Evolutionary conservation across 495 filamentous ascomycete species (phyloP), one percentile per base, ranked within the genome.

Genomic region (Saxispiralis lemnorum): DNA sequence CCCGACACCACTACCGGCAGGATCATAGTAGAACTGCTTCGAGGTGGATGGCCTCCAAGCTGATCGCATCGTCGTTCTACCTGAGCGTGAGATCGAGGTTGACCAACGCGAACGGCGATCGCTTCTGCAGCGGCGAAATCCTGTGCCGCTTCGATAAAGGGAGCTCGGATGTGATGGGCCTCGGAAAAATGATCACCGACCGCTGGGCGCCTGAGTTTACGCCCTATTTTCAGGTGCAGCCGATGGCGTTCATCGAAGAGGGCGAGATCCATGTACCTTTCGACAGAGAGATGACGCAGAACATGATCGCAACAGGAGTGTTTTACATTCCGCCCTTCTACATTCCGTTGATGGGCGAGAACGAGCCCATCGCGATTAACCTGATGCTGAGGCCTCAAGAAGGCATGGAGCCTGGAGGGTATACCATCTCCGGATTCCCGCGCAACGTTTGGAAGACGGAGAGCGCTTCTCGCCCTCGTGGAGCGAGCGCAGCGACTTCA

Each of bases 171-270:
- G 44, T 52, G 41, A 38, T 35, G 18, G 45, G 39, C 12, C 45
- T 52, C n/a, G 49, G 49, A 24, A 47, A 41, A 32, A 52, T 52
- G 9, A 18, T 52, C n/a, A 45, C 45, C 21, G 40, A 48, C n/a
- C 32, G 38, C 16, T n/a, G 39, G 18, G 35, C 0, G 1, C 19
- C 44, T 1, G 45, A 20, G 10, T 52, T 52, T 21, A 45, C 48
- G 31, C 49, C 49, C 1, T 52, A 44, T 32, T 48, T 52, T 34
- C 31, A 48, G 5, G 40, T 52, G 31, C 44, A 42, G 30, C 49
- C 49, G 2, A 35, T 41, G 14, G 17, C 21, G 1, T 31, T 48
- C 0, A 17, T 1, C 3, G 11, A 10, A 9, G 24, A 44, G 13
- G 6, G 12, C 6, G 31, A 39, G 9, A 43, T 19, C 49, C 43